A percentile compares a stretch with the other conserved stretches of the same genome.
Evolutionary conservation across 225 moss, liverwort and hornwort species (phyloP).

Genomic region (Sphagnum contortum): DNA sequence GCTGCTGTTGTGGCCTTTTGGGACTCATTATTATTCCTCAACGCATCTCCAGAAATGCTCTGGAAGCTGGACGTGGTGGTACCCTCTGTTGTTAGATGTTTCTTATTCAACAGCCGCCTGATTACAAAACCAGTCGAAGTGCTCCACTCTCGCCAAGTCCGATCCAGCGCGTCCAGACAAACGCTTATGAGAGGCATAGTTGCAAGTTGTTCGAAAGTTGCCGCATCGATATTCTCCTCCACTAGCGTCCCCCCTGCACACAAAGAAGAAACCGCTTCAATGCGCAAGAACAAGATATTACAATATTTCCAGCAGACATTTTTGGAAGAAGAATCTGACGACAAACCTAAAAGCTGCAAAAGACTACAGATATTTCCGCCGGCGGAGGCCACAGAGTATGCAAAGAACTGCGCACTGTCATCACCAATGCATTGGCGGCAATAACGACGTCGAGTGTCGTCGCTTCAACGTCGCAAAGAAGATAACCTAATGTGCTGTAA

Average conservation of each 20-base stretch:
- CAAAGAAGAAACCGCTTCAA: too few relatives aligned
- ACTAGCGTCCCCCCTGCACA: conserved; percentile 16
- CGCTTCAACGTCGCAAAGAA: too few relatives aligned
- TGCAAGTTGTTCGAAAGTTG: conserved; percentile 6
- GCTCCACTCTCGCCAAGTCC: conserved; percentile 32
- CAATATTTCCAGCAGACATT: too few relatives aligned
- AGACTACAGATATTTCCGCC: too few relatives aligned
- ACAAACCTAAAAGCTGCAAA: too few relatives aligned
- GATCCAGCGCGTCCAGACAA: conserved; percentile 24
- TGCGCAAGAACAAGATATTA: too few relatives aligned
- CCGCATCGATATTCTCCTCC: conserved; percentile 40
- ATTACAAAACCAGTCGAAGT: conserved; percentile 30
- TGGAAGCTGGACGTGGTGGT: conserved; percentile 10
- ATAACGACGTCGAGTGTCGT: too few relatives aligned
- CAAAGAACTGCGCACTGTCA: too few relatives aligned
- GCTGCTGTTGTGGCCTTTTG: not conserved
- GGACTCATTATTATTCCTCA: conserved; percentile 8
- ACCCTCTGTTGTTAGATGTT: conserved; percentile 13
- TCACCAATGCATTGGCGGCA: too few relatives aligned
- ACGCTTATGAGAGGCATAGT: conserved; percentile 42
- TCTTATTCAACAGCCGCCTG: conserved; percentile 35
- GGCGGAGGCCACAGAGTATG: too few relatives aligned
- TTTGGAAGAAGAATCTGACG: too few relatives aligned
- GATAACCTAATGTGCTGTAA: too few relatives aligned
- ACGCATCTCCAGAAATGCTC: conserved; percentile 10